Percentiles rank a stretch among this genome's conserved stretches.
Conservation (phyloP, 2,329 filamentous ascomycete species). For the Phialocephala sp. region DNA sequence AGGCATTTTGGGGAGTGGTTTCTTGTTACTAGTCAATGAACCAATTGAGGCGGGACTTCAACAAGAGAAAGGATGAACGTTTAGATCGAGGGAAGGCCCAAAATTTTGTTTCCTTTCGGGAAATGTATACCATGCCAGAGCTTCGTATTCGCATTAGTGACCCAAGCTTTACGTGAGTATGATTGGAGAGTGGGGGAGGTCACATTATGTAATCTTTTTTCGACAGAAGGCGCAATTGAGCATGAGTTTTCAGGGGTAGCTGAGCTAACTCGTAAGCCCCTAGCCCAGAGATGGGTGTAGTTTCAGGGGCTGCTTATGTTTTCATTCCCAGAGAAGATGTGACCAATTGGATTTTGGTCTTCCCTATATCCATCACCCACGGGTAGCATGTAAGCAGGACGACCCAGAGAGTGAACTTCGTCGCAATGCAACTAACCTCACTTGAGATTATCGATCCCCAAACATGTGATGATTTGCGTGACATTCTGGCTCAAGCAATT, state of each 20-base stretch:
- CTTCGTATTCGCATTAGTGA: neutral
- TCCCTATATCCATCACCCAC: neutral
- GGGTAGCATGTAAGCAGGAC: neutral
- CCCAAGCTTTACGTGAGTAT: neutral
- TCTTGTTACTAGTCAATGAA: neutral
- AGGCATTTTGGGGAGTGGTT: conserved; percentile 16
- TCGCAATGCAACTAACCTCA: too few species aligned
- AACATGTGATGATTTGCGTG: too few species aligned
- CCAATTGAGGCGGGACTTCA: neutral
- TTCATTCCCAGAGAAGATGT: neutral
- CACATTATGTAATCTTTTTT: neutral
- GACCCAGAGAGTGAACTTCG: too few species aligned
- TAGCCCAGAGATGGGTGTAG: neutral
- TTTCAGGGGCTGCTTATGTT: neutral
- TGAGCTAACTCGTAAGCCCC: neutral
- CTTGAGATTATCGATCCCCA: too few species aligned
- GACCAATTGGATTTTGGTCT: neutral
- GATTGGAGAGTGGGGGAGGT: neutral
- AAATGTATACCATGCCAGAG: neutral
- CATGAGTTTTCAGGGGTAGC: too few species aligned
- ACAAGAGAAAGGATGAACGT: neutral
- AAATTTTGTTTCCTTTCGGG: neutral
- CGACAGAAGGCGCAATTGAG: neutral
- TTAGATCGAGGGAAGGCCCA: neutral
- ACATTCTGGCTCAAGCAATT: too few species aligned